These are phyloP conservation scores for Mycena chlorophos DNA, from an alignment of 768 basidiomycete genomes.

Conservation along the genomic window DNA sequence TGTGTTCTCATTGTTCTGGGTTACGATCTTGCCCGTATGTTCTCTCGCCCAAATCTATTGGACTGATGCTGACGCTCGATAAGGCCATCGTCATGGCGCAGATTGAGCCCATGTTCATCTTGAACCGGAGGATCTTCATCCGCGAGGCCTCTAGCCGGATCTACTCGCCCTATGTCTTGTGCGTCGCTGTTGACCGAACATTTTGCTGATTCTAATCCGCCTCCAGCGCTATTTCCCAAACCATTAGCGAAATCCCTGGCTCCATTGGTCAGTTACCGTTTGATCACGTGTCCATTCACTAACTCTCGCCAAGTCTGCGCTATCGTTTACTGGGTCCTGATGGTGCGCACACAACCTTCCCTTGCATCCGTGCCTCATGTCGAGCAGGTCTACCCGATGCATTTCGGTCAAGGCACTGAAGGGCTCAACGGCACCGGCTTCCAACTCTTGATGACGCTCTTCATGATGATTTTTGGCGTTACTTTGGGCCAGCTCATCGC, in stretches of 20 bases:
- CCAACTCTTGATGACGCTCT: constrained; percentile 66
- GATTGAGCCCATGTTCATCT: constrained; percentile 81
- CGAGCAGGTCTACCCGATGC: constrained; percentile 73
- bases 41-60: not conserved
- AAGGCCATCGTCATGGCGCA: constrained; percentile 73
- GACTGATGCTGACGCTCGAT: not conserved
- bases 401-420: constrained; percentile 61
- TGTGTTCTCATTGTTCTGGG: constrained; percentile 70
- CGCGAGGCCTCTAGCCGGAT: constrained; percentile 79
- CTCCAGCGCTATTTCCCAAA: constrained; percentile 58
- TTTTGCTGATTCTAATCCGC: not conserved
- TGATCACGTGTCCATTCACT: not conserved
- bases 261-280: constrained; percentile 1
- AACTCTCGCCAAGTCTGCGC: constrained; percentile 60
- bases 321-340: constrained; percentile 71
- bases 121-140: constrained; percentile 55
- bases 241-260: constrained; percentile 73
- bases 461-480: constrained; percentile 67
- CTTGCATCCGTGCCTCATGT: too few species aligned
- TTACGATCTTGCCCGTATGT: not conserved
- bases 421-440: constrained; percentile 68
- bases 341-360: too few species aligned
- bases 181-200: not conserved
- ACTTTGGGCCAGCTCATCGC: constrained; percentile 74
- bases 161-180: constrained; percentile 84